Percentiles rank a stretch among this genome's conserved stretches.
phyloP scores from a whole-genome alignment of 331 rosid species.

The Saraca asoca region DNA sequence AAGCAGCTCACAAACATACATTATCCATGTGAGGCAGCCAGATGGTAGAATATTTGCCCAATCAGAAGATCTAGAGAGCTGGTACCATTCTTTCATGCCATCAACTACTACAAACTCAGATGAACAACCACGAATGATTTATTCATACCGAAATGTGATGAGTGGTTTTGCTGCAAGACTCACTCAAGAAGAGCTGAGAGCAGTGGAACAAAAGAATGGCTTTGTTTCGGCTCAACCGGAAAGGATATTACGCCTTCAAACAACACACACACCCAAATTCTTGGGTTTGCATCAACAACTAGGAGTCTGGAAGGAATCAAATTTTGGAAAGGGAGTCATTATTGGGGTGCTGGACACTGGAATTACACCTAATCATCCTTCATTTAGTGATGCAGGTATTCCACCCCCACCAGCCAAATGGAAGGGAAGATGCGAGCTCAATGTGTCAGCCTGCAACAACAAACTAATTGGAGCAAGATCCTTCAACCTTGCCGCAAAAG shows the following conservation, averaged over 20 bases:
- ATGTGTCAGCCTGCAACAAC: constrained; percentile 59
- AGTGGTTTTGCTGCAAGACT: constrained; percentile 80
- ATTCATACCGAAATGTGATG: constrained; percentile 57
- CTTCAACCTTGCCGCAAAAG: constrained; percentile 50
- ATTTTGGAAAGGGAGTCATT: constrained; percentile 74
- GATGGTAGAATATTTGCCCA: constrained; percentile 38
- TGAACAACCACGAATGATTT: constrained; percentile 44
- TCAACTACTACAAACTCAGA: constrained; percentile 38
- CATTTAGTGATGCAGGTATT: constrained; percentile 66
- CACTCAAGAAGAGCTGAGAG: constrained; percentile 52
- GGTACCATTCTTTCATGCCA: constrained; percentile 69
- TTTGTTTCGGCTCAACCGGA: constrained; percentile 57
- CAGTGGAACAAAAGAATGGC: constrained; percentile 46
- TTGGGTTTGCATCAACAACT: constrained; percentile 56
- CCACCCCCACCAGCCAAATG: constrained; percentile 72
- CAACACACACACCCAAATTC: constrained; percentile 65
- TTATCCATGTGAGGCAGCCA: constrained; percentile 58
- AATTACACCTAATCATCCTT: constrained; percentile 62
- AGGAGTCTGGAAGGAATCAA: constrained; percentile 67
- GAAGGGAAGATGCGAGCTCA: constrained; percentile 75
- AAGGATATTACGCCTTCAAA: constrained; percentile 44
- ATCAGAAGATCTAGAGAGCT: constrained; percentile 53
- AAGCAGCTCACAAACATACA: constrained; percentile 53
- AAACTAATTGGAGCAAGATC: constrained; percentile 77
- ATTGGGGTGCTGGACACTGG: constrained; percentile 70